Evolutionary conservation across 768 basidiomycete genomes (phyloP).

Genomic region (Calocera cornea): DNA sequence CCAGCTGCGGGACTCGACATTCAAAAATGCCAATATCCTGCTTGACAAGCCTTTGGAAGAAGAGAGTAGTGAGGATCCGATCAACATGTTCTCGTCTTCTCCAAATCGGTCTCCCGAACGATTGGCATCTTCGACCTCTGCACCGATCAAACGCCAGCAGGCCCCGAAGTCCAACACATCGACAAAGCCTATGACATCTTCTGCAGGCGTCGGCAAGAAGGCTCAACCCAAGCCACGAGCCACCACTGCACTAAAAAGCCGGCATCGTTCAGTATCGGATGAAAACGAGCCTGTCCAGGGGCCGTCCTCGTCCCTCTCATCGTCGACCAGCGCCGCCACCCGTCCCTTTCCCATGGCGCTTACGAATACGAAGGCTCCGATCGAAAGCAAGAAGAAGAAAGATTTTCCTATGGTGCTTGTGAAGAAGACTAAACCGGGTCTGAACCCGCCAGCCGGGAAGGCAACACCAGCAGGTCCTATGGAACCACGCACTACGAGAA

Average conservation of each 20-base stretch:
- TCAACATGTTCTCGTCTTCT: neutral
- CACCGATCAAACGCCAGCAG: neutral
- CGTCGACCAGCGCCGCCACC: neutral
- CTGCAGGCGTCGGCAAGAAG: too few relatives aligned
- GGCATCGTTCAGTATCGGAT: neutral
- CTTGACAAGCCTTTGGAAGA: neutral
- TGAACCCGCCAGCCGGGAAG: too few relatives aligned
- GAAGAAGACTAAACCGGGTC: neutral
- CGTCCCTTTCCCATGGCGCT: neutral
- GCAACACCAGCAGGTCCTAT: neutral
- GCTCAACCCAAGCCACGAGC: too few relatives aligned
- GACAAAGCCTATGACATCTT: neutral
- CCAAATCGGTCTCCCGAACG: neutral
- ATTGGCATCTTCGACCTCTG: neutral
- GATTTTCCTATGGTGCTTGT: neutral
- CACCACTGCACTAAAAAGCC: neutral
- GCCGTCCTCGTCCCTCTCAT: neutral
- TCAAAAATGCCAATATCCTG: neutral
- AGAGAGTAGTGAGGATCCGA: neutral
- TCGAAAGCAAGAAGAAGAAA: neutral
- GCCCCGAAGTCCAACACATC: neutral
- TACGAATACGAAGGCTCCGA: neutral
- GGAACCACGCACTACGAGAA: neutral
- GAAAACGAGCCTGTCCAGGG: neutral
- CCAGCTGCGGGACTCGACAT: neutral